These are phyloP conservation scores for Hanseniaspora taiwanica DNA, from an alignment of 805 yeast species.

Conservation along the genomic window DNA sequence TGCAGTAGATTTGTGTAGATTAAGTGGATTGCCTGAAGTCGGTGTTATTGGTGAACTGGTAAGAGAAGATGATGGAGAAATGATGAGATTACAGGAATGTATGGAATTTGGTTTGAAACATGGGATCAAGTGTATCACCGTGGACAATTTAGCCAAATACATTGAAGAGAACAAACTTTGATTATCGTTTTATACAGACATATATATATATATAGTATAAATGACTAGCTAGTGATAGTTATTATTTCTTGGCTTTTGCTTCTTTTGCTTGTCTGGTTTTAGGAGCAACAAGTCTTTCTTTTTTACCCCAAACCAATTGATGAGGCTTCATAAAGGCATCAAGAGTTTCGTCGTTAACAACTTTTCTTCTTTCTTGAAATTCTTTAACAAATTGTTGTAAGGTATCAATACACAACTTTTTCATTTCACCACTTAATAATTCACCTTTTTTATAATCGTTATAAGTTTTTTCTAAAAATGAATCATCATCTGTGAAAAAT, in stretches of 20 bases:
- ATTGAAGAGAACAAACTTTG: constrained; percentile 16
- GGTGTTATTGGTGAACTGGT: constrained; percentile 92
- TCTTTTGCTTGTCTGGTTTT: constrained; percentile 30
- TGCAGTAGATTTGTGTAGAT: constrained; percentile 70
- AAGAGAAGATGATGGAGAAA: constrained; percentile 81
- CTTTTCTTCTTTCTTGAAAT: constrained; percentile 69
- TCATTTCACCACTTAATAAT: constrained; percentile 84
- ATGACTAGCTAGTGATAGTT: neutral
- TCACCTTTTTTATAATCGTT: constrained; percentile 67
- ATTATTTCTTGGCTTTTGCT: constrained; percentile 8
- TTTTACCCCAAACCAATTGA: constrained; percentile 58
- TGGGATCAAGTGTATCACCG: constrained; percentile 60
- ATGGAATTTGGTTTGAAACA: constrained; percentile 48
- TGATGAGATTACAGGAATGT: constrained; percentile 92
- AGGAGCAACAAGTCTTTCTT: constrained; percentile 59
- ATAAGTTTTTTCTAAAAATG: constrained; percentile 46
- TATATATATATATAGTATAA: neutral
- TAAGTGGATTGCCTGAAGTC: constrained; percentile 72
- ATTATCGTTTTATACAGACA: no score
- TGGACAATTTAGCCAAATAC: constrained; percentile 56
- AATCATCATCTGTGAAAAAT: constrained; percentile 86
- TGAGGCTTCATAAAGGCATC: constrained; percentile 76
- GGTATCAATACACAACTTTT: constrained; percentile 68
- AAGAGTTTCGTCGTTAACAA: constrained; percentile 47
- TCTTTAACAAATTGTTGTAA: constrained; percentile 66